Evolutionary conservation across 805 yeast genomes (phyloP), one percentile per base, ranked within the genome.

Genomic region (Wickerhamomyces queroliae): DNA sequence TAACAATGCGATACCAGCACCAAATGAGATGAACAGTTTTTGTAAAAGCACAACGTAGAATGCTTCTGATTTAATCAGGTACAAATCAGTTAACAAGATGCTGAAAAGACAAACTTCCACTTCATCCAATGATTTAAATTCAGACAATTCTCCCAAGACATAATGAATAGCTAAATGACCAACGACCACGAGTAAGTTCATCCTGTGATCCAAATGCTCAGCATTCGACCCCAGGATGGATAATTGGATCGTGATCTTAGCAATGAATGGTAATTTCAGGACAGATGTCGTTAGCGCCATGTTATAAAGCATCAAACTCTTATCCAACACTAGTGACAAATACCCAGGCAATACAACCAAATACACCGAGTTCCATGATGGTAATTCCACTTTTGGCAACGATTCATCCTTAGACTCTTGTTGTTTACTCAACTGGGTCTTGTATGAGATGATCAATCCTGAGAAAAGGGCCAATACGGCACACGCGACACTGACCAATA

Each of bases 91-190:
- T 10, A 63, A 36, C 22, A 63, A 39, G 16, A 64, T 55, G 40
- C 67, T 60, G 47, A 67, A 67, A 15, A 67, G 22, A 22, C 63
- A 57, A 34, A 64, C 64, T 31, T 67, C 72, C 12, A 66, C 55
- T 7, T 43, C 40, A 39, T 63, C 67, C 39, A 66, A 49, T 33
- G 70, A 65, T 47, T 61, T 64, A 42, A 62, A 42, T 32, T 62
- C 50, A 10, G 69, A 55, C 7, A 64, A 45, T 20, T 41, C 42
- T 2, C 53, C 49, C 16, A 67, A 42, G 2, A 50, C 33, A n/a
- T 40, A 48, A 25, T 57, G 50, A 8, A 64, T 33, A 5, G 42
- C 32, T 18, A 45, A 41, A 39, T 65, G 63, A 6, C 53, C 26
- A 3, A 48, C 37, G 22, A 61, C 49, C 7, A 62, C 52, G 16